phyloP scores from a whole-genome alignment of 78 protist species.

The Dictyostelium purpureum region DNA sequence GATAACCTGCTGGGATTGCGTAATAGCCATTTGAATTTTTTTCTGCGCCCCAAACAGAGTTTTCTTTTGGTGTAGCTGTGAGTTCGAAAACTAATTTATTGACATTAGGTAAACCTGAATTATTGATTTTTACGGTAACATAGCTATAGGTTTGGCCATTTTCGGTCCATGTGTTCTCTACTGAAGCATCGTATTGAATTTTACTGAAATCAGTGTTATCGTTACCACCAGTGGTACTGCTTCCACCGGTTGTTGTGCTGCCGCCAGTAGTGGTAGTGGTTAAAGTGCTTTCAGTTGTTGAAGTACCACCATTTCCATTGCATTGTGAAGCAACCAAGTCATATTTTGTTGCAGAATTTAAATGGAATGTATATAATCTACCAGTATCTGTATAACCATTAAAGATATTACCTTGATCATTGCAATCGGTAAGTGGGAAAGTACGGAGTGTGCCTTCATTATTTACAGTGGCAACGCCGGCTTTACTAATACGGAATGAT shows the following conservation, averaged over 20 bases:
- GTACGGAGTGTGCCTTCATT: not conserved
- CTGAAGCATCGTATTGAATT: not conserved
- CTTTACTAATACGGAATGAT: conserved; percentile 1
- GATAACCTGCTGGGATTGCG: not conserved
- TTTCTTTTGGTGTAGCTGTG: not conserved
- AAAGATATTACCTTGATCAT: not conserved
- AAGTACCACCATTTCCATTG: not conserved
- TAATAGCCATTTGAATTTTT: not conserved
- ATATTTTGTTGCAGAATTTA: not conserved
- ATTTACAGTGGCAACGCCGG: not conserved
- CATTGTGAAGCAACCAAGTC: not conserved
- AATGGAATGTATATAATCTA: conserved; percentile 17
- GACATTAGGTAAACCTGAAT: not conserved
- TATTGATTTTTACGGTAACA: not conserved
- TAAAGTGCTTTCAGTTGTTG: not conserved
- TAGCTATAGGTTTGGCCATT: not conserved
- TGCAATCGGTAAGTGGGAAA: not conserved
- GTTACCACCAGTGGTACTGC: not conserved
- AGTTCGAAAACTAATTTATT: not conserved
- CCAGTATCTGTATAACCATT: not conserved
- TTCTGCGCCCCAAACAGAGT: not conserved
- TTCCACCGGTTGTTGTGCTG: not conserved
- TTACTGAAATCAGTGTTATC: not conserved
- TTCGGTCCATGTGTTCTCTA: not conserved
- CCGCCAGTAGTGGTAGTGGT: not conserved